Evolutionary conservation across 164 flowering plant species (phyloP).

Genomic region (Houttuynia cordata): DNA sequence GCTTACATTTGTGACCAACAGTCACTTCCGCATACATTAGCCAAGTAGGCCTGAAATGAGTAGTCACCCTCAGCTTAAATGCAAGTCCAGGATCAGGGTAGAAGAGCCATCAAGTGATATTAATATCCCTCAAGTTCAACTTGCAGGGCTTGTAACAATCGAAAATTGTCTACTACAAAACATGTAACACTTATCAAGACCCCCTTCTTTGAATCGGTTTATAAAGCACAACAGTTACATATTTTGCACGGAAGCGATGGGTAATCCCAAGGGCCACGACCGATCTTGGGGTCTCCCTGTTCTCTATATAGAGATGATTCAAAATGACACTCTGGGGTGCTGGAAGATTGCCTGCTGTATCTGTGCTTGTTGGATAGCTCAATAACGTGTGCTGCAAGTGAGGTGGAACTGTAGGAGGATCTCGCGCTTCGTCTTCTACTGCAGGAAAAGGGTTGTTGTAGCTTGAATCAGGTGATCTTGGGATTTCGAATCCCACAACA

Average conservation of each 20-base stretch:
- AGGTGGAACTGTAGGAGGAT: slow-evolving; percentile 75
- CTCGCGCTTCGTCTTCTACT: slow-evolving; percentile 65
- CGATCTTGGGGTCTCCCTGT: slow-evolving; percentile 52
- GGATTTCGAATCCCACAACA: slow-evolving; percentile 80
- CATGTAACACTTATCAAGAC: background rate
- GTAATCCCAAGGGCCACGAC: slow-evolving; percentile 89
- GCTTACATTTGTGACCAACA: too few relatives aligned
- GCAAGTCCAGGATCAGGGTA: too few relatives aligned
- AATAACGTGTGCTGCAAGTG: slow-evolving; percentile 67
- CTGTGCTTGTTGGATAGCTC: slow-evolving; percentile 39
- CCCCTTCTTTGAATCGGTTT: slow-evolving; percentile 80
- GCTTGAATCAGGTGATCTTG: slow-evolving; percentile 80
- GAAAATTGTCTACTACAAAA: too few relatives aligned
- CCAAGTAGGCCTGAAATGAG: too few relatives aligned
- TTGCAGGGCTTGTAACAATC: too few relatives aligned
- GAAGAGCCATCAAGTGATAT: too few relatives aligned
- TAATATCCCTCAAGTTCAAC: too few relatives aligned
- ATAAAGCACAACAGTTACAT: slow-evolving; percentile 72
- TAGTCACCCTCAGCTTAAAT: too few relatives aligned
- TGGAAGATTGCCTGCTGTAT: slow-evolving; percentile 40
- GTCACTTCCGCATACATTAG: too few relatives aligned
- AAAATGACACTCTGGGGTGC: slow-evolving; percentile 57
- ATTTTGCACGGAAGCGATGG: slow-evolving; percentile 74
- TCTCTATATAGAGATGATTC: slow-evolving; percentile 91
- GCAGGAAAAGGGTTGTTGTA: slow-evolving; percentile 62